phyloP scores from a whole-genome alignment of 2,329 filamentous ascomycete species.

The Diplodia scrobiculata region DNA sequence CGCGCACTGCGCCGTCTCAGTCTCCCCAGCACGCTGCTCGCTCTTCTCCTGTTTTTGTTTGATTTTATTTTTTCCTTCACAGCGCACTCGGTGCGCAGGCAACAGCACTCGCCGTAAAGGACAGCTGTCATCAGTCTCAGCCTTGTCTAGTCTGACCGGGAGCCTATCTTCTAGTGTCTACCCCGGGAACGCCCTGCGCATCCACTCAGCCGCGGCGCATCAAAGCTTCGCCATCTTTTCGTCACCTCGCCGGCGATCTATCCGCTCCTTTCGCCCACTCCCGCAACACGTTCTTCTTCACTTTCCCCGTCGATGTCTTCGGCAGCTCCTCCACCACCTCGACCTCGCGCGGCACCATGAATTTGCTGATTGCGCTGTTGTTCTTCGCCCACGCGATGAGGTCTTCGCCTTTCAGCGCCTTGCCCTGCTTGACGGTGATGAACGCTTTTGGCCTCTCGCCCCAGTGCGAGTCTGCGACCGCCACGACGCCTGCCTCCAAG shows the following conservation, averaged over 20 bases:
- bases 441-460: conserved; percentile 96
- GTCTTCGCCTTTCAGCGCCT: conserved; percentile 61
- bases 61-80: background rate
- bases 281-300: conserved; percentile 89
- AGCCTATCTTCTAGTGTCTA: conserved; percentile 24
- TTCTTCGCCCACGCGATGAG: conserved; percentile 85
- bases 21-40: conserved; percentile 1
- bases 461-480: conserved; percentile 86
- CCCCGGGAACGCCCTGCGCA: conserved; percentile 26
- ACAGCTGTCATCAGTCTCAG: conserved; percentile 25
- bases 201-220: conserved; percentile 11
- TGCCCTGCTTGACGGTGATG: conserved; percentile 75
- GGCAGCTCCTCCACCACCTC: conserved; percentile 85
- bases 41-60: background rate
- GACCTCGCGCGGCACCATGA: conserved; percentile 77
- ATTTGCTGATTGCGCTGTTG: conserved; percentile 78
- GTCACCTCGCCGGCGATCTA: conserved; percentile 24
- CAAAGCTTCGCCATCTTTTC: conserved; percentile 22
- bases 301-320: conserved; percentile 96
- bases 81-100: background rate
- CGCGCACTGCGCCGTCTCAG: conserved; percentile 2
- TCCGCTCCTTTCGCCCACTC: conserved; percentile 71
- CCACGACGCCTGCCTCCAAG: conserved; percentile 88
- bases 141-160: conserved; percentile 27
- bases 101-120: conserved; percentile 4